Conservation (phyloP, 176 grass and related monocot genomes). For the Cocos nucifera region DNA sequence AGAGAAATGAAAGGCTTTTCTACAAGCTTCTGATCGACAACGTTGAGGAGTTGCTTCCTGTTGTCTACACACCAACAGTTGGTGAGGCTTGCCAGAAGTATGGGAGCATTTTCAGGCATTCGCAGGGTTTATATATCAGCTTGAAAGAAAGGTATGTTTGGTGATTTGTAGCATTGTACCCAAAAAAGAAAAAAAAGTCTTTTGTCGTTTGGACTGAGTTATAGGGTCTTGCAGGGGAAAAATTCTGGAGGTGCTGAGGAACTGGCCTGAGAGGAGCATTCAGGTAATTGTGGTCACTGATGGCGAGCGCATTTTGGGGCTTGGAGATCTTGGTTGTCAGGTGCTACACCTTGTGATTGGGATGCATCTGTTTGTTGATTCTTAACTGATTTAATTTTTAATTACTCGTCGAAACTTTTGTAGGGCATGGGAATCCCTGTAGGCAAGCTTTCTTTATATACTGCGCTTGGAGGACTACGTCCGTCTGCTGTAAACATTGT, state of each 20-base stretch:
- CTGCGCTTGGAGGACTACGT: slow-evolving; percentile 87
- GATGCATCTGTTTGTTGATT: not conserved
- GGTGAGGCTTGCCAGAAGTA: slow-evolving; percentile 99
- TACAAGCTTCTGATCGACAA: slow-evolving; percentile 89
- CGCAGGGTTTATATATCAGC: slow-evolving; percentile 88
- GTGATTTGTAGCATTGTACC: not conserved
- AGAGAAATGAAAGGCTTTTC: slow-evolving; percentile 91
- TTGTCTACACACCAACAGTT: slow-evolving; percentile 95
- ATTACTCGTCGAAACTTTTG: slow-evolving; percentile 26
- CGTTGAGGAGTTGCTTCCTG: slow-evolving; percentile 85
- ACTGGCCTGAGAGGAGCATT: slow-evolving; percentile 93
- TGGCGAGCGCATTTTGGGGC: slow-evolving; percentile 90
- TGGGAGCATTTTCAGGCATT: slow-evolving; percentile 62
- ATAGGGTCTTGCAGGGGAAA: slow-evolving; percentile 44
- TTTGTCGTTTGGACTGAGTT: slow-evolving; percentile 10
- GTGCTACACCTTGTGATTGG: slow-evolving; percentile 15
- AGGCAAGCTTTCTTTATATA: slow-evolving; percentile 91
- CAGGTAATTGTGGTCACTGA: slow-evolving; percentile 96
- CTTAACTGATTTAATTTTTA: not conserved
- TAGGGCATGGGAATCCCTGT: slow-evolving; percentile 99
- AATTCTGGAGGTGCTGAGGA: slow-evolving; percentile 85
- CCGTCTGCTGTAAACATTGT: slow-evolving; percentile 72
- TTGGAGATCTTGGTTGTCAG: slow-evolving; percentile 96
- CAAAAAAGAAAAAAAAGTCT: not conserved
- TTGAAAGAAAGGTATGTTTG: slow-evolving; percentile 77